Base-by-base conservation (phyloP, 2,329 filamentous ascomycete species). In the Microcyclospora tardicrescens region DNA sequence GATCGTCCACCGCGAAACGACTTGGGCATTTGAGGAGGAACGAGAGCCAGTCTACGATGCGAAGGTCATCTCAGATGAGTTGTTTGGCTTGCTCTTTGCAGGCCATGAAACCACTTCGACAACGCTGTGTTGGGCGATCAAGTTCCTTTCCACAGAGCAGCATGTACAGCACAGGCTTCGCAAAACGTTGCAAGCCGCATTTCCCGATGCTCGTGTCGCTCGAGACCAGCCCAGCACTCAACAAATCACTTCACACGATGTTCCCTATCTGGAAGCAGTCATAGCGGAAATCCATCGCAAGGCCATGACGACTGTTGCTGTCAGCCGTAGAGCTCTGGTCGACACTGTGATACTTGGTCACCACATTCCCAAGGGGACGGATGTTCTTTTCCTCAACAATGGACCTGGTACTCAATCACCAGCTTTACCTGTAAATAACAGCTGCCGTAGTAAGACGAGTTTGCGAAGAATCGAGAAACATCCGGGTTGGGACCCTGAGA, bases 71-170 rank as follows among this genome's bases (percentile, higher is more conserved):
- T 41, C 38, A 12, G 43, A 49, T 32, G 47, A 62, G 46, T 41
- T 60, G 2, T 59, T 56, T 29, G 58, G 54, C 2, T 58, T 60
- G 41, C 42, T 61, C 2, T 42, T 61, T n/a, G 60, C 62, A n/a
- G 67, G 65, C 10, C 61, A 68, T 41, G 65, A 70, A 35, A 68
- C 66, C 0, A 67, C 62, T 1, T 55, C 60, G 10, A 64, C 60
- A 6, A 62, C 62, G 0, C 45, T 67, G 1, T 43, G 45, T 28
- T 67, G 65, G 64, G 56, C 45, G 1, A 32, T 67, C 9, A 68
- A 67, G 36, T 50, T 52, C 38, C 53, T 68, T 5, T 50, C 58
- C n/a, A 49, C 48, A 24, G 45, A 62, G 33, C 60, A 49, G 11
- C 40, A 43, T 12, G 50, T 53, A 2, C 65, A 68, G 37, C 36